Evolutionary conservation across 495 filamentous ascomycete genomes (phyloP).

Genomic region (Hamigera avellanea): DNA sequence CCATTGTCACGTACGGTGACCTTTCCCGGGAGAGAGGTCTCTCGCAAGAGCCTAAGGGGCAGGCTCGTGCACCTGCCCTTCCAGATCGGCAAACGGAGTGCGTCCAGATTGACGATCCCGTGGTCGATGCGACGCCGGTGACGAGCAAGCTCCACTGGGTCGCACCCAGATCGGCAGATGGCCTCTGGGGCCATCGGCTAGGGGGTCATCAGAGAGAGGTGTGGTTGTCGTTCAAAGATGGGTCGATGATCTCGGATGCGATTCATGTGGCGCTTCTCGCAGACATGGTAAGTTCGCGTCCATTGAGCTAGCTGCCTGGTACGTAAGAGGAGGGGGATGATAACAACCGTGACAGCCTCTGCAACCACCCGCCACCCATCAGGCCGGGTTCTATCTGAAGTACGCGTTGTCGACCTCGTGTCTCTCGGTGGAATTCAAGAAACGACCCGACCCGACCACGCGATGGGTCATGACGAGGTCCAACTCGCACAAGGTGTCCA

Average conservation of each 20-base stretch:
- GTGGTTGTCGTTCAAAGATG: conserved; percentile 14
- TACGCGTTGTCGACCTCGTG: conserved; percentile 14
- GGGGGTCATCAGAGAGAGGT: conserved; percentile 13
- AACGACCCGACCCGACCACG: conserved; percentile 9
- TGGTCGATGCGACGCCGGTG: conserved; percentile 13
- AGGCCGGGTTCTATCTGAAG: conserved; percentile 7
- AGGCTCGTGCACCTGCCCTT: not conserved
- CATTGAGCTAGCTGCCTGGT: no score
- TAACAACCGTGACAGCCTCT: conserved; percentile 7
- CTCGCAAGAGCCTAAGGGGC: conserved; percentile 1
- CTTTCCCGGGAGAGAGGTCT: conserved; percentile 9
- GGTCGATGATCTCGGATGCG: conserved; percentile 7
- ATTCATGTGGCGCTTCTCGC: conserved; percentile 10
- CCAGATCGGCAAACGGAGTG: conserved; percentile 11
- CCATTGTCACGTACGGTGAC: conserved; percentile 10
- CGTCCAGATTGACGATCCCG: conserved; percentile 10
- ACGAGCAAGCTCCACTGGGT: conserved; percentile 12
- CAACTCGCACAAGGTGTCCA: conserved; percentile 8
- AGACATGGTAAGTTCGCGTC: conserved; percentile 8
- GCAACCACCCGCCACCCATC: conserved; percentile 14
- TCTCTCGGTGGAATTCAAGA: conserved; percentile 15
- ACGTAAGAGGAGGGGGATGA: not conserved
- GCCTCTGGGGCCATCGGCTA: conserved; percentile 14
- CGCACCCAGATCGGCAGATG: conserved; percentile 6
- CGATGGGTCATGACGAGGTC: conserved; percentile 13